Percentiles rank a stretch among this genome's conserved stretches.
Evolutionary conservation across 257 asterid species (phyloP).

Genomic region (Perilla frutescens): DNA sequence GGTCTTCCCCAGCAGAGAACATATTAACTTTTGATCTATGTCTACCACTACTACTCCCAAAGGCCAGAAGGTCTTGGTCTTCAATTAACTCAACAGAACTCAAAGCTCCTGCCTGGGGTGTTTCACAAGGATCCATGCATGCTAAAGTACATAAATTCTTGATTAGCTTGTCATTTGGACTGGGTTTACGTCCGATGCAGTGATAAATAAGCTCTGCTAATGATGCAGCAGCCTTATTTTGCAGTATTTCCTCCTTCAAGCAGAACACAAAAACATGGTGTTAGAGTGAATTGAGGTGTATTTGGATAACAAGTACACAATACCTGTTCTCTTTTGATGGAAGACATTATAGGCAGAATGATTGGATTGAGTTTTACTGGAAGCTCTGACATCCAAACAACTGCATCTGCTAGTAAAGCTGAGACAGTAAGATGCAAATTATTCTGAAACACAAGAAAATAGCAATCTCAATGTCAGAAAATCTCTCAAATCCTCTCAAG

Average conservation of each 20-base stretch:
- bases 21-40: conserved; percentile 74
- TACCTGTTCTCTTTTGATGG: conserved; percentile 95
- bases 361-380: conserved; percentile 89
- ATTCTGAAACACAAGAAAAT: conserved; percentile 61
- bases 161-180: conserved; percentile 95
- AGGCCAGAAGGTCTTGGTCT: conserved; percentile 84
- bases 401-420: conserved; percentile 93
- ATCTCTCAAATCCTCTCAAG: conserved; percentile 5
- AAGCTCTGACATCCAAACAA: conserved; percentile 96
- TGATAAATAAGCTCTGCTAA: conserved; percentile 88
- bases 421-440: conserved; percentile 92
- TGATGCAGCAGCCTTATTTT: conserved; percentile 92
- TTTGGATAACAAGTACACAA: conserved; percentile 5
- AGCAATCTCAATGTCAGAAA: conserved; percentile 36
- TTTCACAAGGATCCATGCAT: conserved; percentile 97
- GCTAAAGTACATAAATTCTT: conserved; percentile 81
- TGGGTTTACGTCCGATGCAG: conserved; percentile 89
- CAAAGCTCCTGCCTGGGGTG: conserved; percentile 90
- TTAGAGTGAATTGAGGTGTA: conserved; percentile 32
- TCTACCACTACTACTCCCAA: conserved; percentile 62
- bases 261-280: conserved; percentile 37
- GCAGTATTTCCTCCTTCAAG: conserved; percentile 92
- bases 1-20: conserved; percentile 84
- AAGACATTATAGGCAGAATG: conserved; percentile 93
- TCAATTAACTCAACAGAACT: conserved; percentile 86